Evolutionary conservation across 2,329 filamentous ascomycete genomes (phyloP).

Genomic region (Penicillium sp.): DNA sequence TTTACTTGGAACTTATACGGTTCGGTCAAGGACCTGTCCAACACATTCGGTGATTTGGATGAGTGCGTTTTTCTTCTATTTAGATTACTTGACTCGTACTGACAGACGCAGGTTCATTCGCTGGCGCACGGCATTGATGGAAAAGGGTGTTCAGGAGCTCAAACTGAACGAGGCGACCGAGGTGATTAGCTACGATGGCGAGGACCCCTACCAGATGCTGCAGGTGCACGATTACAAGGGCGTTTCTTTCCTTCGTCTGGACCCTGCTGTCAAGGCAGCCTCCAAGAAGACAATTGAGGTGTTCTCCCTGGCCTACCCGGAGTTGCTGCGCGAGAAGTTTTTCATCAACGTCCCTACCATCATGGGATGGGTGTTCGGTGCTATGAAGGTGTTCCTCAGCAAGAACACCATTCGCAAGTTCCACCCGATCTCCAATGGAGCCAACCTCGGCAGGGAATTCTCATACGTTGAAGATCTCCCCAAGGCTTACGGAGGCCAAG

Average conservation of each 20-base stretch:
- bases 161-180: slow-evolving; percentile 66
- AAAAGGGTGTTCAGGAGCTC: slow-evolving; percentile 73
- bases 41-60: slow-evolving; percentile 75
- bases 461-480: slow-evolving; percentile 63
- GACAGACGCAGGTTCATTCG: slow-evolving; percentile 66
- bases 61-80: slow-evolving; percentile 59
- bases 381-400: slow-evolving; percentile 72
- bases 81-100: neutral
- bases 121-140: slow-evolving; percentile 90
- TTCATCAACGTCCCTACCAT: slow-evolving; percentile 89
- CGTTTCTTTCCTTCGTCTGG: slow-evolving; percentile 80
- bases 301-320: slow-evolving; percentile 80
- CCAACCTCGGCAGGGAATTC: slow-evolving; percentile 61
- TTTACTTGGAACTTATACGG: slow-evolving; percentile 95
- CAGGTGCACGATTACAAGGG: slow-evolving; percentile 92
- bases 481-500: slow-evolving; percentile 74
- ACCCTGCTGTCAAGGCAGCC: slow-evolving; percentile 70
- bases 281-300: slow-evolving; percentile 76
- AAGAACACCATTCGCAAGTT: slow-evolving; percentile 74
- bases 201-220: slow-evolving; percentile 83
- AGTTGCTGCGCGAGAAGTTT: slow-evolving; percentile 86
- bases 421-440: slow-evolving; percentile 71
- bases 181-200: slow-evolving; percentile 57
- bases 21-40: slow-evolving; percentile 72
- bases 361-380: slow-evolving; percentile 81